phyloP scores from a whole-genome alignment of 1,284 basidiomycete species.

The Melampsora larici-populina region DNA sequence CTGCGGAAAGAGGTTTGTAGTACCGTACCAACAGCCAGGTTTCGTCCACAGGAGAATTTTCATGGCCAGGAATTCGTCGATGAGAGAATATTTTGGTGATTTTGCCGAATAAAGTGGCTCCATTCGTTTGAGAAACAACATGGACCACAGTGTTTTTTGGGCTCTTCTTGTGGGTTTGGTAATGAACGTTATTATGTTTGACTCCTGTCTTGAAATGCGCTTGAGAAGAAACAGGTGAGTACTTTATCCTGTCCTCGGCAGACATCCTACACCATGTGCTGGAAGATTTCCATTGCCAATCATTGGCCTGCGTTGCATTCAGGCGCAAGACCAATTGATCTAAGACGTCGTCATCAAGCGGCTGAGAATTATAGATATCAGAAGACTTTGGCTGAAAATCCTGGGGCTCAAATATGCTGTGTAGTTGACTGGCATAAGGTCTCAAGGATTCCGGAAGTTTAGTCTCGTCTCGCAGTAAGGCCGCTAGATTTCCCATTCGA shows the following conservation, averaged over 20 bases:
- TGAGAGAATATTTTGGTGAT: neutral
- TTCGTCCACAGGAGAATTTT: neutral
- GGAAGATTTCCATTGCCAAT: neutral
- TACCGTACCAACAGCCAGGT: neutral
- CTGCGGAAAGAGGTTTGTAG: neutral
- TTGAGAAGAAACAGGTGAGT: neutral
- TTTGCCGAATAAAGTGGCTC: neutral
- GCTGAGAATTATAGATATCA: conserved; percentile 61
- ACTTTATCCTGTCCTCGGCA: neutral
- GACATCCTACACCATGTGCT: neutral
- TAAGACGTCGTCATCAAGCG: conserved; percentile 36
- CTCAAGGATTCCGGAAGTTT: neutral
- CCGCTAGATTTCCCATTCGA: conserved; percentile 18
- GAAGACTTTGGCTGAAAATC: conserved; percentile 60
- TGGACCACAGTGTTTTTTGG: neutral
- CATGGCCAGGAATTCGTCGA: neutral
- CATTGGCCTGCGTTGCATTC: neutral
- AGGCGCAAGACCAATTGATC: neutral
- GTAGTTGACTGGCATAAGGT: neutral
- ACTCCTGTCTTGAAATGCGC: neutral
- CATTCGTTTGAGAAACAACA: neutral
- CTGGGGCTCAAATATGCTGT: neutral
- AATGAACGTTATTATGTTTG: neutral
- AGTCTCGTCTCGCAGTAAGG: neutral
- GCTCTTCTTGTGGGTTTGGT: too few species aligned